Evolutionary conservation across 129 eudicot species (phyloP).

Genomic region (Ambrosia artemisiifolia): DNA sequence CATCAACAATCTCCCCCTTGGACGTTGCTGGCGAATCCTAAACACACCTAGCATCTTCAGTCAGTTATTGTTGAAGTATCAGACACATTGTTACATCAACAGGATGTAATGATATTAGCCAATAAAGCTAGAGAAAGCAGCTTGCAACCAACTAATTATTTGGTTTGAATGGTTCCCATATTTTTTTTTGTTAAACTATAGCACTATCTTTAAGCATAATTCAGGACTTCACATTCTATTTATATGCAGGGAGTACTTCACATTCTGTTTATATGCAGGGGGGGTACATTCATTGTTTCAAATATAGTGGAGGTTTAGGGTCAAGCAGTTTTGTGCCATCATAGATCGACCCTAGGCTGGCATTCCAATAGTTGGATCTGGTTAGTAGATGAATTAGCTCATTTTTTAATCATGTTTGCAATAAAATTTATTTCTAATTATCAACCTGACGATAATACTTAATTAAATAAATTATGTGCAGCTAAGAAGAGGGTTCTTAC

Average conservation of each 20-base stretch:
- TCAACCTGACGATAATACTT: not conserved
- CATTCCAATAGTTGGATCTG: conserved; percentile 89
- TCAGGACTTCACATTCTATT: not conserved
- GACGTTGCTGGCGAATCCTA: too few species aligned
- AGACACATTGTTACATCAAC: too few species aligned
- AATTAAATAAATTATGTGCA: conserved; percentile 30
- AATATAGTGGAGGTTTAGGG: conserved; percentile 79
- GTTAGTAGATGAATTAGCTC: conserved; percentile 33
- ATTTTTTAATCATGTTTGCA: not conserved
- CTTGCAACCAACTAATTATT: conserved; percentile 84
- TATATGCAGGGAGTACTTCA: conserved; percentile 31
- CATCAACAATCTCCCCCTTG: too few species aligned
- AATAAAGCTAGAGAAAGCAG: conserved; percentile 83
- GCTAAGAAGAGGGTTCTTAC: conserved; percentile 93
- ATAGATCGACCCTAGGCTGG: conserved; percentile 96
- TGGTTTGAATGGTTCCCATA: conserved; percentile 40
- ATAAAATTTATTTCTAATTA: not conserved
- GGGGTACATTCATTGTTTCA: conserved; percentile 81
- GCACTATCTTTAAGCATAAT: not conserved
- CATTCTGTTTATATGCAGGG: conserved; percentile 31
- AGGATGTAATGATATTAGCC: conserved; percentile 80
- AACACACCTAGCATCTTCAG: too few species aligned
- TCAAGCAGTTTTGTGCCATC: conserved; percentile 95
- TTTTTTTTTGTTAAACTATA: not conserved
- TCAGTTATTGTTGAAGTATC: too few species aligned